phyloP scores from a whole-genome alignment of 176 grass and related monocot species.

The Bolboschoenus planiculmis region DNA sequence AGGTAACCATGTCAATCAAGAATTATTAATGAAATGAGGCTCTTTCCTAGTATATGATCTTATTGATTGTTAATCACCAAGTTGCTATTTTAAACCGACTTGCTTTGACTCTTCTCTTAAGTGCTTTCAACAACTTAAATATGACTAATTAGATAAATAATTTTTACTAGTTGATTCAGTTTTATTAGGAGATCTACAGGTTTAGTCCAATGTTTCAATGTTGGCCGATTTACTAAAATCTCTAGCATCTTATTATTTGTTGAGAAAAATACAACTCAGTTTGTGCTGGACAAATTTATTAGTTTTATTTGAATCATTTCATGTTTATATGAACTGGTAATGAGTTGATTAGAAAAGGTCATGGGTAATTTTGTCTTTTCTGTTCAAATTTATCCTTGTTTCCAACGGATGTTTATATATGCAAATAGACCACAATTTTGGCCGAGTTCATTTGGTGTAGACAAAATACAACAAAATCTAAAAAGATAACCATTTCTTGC shows the following conservation, averaged over 20 bases:
- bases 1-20: neutral
- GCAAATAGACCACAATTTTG: no score
- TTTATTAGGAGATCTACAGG: no score
- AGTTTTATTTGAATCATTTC: neutral
- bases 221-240: no score
- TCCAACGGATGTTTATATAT: neutral
- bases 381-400: neutral
- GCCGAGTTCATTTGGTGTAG: neutral
- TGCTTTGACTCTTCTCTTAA: neutral
- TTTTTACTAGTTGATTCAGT: neutral
- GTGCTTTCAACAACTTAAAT: neutral
- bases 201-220: no score
- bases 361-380: neutral
- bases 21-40: neutral
- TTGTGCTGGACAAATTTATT: neutral
- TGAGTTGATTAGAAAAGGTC: neutral
- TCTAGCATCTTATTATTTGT: neutral
- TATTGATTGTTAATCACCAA: neutral
- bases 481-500: neutral
- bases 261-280: neutral
- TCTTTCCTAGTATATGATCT: neutral
- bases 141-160: neutral
- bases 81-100: no score
- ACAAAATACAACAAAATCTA: neutral
- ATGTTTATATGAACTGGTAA: neutral